A percentile compares a stretch with the other conserved stretches of the same genome.
Evolutionary conservation across 148 eudicot species (phyloP).

Genomic region (Vaccinium myrtillus): DNA sequence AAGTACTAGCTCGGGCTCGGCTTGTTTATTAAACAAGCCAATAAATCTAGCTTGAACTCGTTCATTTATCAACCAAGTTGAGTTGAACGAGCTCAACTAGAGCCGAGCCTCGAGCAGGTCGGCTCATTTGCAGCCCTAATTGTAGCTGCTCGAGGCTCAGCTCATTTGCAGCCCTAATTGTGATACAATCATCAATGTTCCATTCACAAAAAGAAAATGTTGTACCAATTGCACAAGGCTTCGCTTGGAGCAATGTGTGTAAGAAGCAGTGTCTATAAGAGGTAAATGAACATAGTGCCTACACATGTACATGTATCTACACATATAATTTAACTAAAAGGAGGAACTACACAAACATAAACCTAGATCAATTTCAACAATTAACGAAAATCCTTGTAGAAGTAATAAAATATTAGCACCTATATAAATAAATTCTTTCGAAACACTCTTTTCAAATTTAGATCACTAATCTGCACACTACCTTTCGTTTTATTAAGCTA

Average conservation of each 20-base stretch:
- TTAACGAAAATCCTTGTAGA: background rate
- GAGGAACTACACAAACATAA: background rate
- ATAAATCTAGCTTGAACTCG: too few relatives aligned
- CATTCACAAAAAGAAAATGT: background rate
- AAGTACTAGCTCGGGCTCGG: too few relatives aligned
- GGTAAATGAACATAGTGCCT: background rate
- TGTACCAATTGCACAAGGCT: background rate
- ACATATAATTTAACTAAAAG: background rate
- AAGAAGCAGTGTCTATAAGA: background rate
- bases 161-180: background rate
- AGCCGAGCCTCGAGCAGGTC: too few relatives aligned
- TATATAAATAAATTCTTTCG: background rate
- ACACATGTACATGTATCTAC: background rate
- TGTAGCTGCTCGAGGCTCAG: background rate
- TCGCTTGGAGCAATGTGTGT: background rate
- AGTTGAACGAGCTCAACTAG: too few relatives aligned
- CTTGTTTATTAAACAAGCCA: too few relatives aligned
- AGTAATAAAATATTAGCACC: background rate
- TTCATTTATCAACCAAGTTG: too few relatives aligned
- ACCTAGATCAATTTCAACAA: background rate
- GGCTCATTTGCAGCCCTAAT: too few relatives aligned
- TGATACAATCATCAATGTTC: constrained; percentile 3
- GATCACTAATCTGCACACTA: background rate
- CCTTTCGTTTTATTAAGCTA: too few relatives aligned
- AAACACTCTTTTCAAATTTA: background rate